Conservation (phyloP, 306 rosid species). For the Potentilla sterilis region DNA sequence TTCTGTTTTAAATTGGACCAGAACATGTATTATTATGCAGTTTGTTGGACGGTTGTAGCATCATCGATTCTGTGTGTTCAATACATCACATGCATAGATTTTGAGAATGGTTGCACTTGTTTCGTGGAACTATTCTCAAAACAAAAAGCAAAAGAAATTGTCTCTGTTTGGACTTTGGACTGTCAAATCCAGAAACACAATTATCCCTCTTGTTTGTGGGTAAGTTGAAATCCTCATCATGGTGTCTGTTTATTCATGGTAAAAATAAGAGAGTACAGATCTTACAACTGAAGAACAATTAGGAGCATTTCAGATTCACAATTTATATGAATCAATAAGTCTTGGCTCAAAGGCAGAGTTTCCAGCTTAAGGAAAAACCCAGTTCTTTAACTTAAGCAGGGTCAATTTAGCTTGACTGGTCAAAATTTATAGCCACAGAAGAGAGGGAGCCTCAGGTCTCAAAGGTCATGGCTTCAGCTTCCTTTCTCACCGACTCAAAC, state of each 20-base stretch:
- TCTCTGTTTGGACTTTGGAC: no score
- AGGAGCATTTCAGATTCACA: neutral
- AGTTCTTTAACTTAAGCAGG: neutral
- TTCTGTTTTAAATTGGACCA: no score
- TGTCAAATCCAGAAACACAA: no score
- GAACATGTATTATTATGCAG: no score
- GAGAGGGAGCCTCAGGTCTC: constrained; percentile 41
- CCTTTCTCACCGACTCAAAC: constrained; percentile 58
- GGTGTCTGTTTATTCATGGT: neutral
- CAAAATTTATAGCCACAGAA: neutral
- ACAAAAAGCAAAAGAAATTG: no score
- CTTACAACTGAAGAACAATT: neutral
- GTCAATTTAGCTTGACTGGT: neutral
- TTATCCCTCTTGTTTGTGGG: no score
- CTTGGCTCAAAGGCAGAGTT: neutral
- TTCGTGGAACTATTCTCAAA: no score
- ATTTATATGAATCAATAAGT: neutral
- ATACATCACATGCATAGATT: no score
- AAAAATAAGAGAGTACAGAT: neutral
- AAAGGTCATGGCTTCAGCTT: constrained; percentile 71
- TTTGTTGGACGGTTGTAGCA: no score
- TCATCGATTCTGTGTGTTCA: no score
- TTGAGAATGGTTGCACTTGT: no score
- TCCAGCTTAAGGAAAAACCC: neutral
- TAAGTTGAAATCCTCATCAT: neutral